phyloP scores from a whole-genome alignment of 176 grass and related monocot species.

The Leersia perrieri region DNA sequence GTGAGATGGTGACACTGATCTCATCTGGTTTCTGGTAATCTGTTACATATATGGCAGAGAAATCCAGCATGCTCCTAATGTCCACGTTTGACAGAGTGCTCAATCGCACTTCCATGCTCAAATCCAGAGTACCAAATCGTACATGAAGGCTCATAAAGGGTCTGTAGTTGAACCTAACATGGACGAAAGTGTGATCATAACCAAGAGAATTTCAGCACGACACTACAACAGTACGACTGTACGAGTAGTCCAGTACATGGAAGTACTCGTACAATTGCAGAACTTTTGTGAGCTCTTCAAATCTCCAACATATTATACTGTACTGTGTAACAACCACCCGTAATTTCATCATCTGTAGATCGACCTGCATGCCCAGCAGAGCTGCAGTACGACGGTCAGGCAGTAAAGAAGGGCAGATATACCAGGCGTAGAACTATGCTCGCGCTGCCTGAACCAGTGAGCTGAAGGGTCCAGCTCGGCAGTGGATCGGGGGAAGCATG shows the following conservation, averaged over 20 bases:
- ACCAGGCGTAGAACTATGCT: background rate
- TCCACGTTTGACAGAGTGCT: too few relatives aligned
- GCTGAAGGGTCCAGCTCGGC: background rate
- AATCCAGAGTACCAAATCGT: too few relatives aligned
- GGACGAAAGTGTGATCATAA: background rate
- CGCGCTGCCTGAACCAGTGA: background rate
- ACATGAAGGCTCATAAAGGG: too few relatives aligned
- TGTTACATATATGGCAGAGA: too few relatives aligned
- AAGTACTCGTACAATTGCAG: background rate
- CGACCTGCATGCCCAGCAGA: background rate
- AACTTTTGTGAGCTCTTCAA: background rate
- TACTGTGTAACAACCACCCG: too few relatives aligned
- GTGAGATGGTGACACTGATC: background rate
- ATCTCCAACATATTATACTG: background rate
- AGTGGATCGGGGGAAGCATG: background rate
- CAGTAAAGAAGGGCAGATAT: background rate
- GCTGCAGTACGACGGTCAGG: background rate
- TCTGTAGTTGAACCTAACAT: background rate
- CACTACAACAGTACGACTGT: background rate
- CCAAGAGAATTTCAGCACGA: background rate
- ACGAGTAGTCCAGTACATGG: too few relatives aligned
- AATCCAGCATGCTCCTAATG: too few relatives aligned
- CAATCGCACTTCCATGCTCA: too few relatives aligned
- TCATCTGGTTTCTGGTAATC: background rate
- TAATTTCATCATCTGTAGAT: background rate